These are phyloP conservation scores for Gentiana straminea DNA, from an alignment of 257 asterid genomes.

Conservation along the genomic window DNA sequence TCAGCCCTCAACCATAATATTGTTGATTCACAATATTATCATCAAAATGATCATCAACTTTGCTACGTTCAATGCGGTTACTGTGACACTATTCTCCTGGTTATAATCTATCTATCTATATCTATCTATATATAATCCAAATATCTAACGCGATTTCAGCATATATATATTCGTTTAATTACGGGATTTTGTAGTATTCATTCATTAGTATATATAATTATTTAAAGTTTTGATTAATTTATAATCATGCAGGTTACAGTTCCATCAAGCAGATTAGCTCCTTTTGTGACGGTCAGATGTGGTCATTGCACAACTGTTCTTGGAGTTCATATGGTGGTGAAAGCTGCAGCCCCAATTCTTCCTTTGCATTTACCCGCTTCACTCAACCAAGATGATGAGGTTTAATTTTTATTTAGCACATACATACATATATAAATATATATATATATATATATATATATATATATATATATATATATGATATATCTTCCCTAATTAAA, in stretches of 20 bases:
- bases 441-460: too few species aligned
- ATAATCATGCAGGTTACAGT: slow-evolving; percentile 52
- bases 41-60: slow-evolving; percentile 59
- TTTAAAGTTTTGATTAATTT: too few species aligned
- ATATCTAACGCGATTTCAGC: too few species aligned
- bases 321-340: slow-evolving; percentile 38
- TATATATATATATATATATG: too few species aligned
- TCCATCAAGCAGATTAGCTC: slow-evolving; percentile 47
- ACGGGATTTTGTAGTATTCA: too few species aligned
- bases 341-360: slow-evolving; percentile 19
- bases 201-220: too few species aligned
- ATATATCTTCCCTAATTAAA: too few species aligned
- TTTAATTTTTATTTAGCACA: not conserved
- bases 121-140: too few species aligned
- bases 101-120: slow-evolving; percentile 6
- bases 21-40: slow-evolving; percentile 2
- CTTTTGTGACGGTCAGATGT: slow-evolving; percentile 59
- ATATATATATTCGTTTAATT: too few species aligned
- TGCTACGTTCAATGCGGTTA: slow-evolving; percentile 70
- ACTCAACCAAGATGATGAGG: slow-evolving; percentile 24
- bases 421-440: too few species aligned
- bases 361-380: slow-evolving; percentile 37
- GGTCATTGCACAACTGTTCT: slow-evolving; percentile 66
- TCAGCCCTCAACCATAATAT: slow-evolving; percentile 17
- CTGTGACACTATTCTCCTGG: slow-evolving; percentile 69